phyloP scores from a whole-genome alignment of 306 rosid genomes.

The Hippophae gyantsensis region DNA sequence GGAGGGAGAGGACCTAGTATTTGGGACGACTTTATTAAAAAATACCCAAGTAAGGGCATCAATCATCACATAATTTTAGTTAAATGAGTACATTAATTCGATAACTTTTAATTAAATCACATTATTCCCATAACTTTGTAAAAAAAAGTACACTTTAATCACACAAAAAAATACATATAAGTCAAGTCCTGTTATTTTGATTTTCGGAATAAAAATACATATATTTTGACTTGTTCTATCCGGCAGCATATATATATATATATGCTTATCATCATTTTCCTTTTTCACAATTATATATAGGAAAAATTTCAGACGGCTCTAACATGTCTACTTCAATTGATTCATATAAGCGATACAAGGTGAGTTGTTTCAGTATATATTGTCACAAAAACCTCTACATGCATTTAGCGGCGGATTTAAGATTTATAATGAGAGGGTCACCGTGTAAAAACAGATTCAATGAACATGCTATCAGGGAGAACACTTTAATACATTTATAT shows the following conservation, averaged over 20 bases:
- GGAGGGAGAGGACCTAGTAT: slow-evolving; percentile 25
- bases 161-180: too few relatives aligned
- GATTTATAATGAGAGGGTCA: too few relatives aligned
- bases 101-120: neutral
- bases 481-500: too few relatives aligned
- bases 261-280: neutral
- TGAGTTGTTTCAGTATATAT: neutral
- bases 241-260: neutral
- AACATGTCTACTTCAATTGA: neutral
- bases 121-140: too few relatives aligned
- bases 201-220: too few relatives aligned
- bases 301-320: neutral
- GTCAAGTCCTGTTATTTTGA: too few relatives aligned
- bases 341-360: slow-evolving; percentile 19
- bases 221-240: too few relatives aligned
- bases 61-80: neutral
- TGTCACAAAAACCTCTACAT: neutral
- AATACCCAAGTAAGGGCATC: slow-evolving; percentile 1
- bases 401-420: too few relatives aligned
- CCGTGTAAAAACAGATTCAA: too few relatives aligned
- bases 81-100: neutral
- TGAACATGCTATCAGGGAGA: too few relatives aligned
- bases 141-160: too few relatives aligned
- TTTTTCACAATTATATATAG: neutral
- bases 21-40: slow-evolving; percentile 17